Base-by-base conservation (phyloP, 176 grass and related monocot species). In the Tillandsia fasciculata region DNA sequence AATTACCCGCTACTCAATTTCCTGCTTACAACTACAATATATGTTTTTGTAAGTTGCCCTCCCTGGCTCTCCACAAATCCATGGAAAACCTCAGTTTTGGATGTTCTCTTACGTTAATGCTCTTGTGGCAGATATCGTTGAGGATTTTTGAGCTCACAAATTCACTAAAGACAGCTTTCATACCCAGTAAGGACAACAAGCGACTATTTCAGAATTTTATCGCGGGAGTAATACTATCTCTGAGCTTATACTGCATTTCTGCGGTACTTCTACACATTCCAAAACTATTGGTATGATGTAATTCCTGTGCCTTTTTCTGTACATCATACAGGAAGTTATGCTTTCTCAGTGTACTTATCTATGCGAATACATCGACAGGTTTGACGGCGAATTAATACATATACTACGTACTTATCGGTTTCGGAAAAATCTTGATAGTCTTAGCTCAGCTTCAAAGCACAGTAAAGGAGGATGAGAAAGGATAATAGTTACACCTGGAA, bases 61-160 rank as follows among this genome's bases (percentile, higher is more conserved):
- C 48, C 9, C 14, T 78, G 54, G 22, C 11, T 50, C 48, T 79
- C 18, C 22, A 70, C 11, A 10, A 42, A 61, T 53, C 28, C 23
- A 20, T 49, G 22, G 66, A n/a, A 29, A 20, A 8, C 24, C 57
- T 78, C 48, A 49, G 11, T 52, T 53, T 50, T 49, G 52, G 48
- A 42, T 68, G 8, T 58, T 49, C 52, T 42, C 64, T 79, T 79
- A 51, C 64, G 56, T 66, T 26, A 8, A 12, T 66, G 12, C 10
- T 68, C 79, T 65, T 68, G 12, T 48, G 65, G 64, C 66, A 87
- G 79, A 79, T 87, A 69, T 87, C 84, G 33, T 70, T 74, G 64
- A 71, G 79, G 70, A 68, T 87, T 50, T 87, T 87, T 68, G 56
- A 82, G 42, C 79, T 87, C 66, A 81, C 75, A 66, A 82, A 78